Conservation (phyloP, 177 flowering plant species). For the Vitis hybrid region DNA sequence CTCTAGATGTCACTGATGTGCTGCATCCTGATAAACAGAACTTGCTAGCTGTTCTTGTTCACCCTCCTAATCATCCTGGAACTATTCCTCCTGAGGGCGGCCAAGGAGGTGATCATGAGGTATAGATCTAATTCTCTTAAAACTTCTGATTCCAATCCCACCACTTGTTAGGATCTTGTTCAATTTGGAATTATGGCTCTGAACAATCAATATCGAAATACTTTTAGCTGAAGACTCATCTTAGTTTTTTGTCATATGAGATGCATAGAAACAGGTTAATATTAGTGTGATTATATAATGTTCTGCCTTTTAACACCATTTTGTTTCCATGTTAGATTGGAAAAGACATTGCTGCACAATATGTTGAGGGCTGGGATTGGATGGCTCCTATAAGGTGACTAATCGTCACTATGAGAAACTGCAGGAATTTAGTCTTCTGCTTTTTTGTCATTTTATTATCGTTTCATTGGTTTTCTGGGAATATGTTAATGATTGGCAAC, state of each 20-base stretch:
- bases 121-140: slow-evolving; percentile 19
- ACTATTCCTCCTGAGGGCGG: slow-evolving; percentile 86
- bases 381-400: slow-evolving; percentile 87
- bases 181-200: neutral
- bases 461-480: neutral
- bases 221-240: neutral
- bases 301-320: neutral
- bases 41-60: slow-evolving; percentile 82
- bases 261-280: neutral
- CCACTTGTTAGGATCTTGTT: slow-evolving; percentile 3
- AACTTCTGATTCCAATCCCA: neutral
- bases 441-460: neutral
- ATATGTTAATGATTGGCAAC: too few species aligned
- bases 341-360: slow-evolving; percentile 95
- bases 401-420: neutral
- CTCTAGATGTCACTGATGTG: slow-evolving; percentile 79
- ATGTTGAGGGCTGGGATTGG: slow-evolving; percentile 99
- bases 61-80: slow-evolving; percentile 97
- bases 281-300: neutral
- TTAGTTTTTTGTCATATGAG: neutral
- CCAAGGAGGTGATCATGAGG: slow-evolving; percentile 99
- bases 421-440: neutral
- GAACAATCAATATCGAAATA: neutral
- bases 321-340: slow-evolving; percentile 69
- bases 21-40: slow-evolving; percentile 75